These are phyloP conservation scores for Amphichorda felina DNA, from an alignment of 2,329 filamentous ascomycete species.

Conservation along the genomic window DNA sequence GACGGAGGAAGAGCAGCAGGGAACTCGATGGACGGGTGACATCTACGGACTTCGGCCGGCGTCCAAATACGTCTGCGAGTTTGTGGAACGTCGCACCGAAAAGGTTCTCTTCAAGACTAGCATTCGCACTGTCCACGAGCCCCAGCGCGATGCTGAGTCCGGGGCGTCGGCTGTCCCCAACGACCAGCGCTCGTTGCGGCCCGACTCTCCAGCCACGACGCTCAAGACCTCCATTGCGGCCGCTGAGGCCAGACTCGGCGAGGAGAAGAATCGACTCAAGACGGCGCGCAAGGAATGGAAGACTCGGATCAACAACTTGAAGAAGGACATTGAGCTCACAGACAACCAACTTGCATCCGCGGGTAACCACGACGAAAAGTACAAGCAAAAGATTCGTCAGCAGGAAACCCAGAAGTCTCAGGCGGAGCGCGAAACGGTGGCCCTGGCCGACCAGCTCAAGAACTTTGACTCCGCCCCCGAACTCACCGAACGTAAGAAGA, in stretches of 20 bases:
- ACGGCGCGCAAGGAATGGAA: slow-evolving; percentile 65
- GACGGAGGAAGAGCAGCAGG: slow-evolving; percentile 18
- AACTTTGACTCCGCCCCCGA: slow-evolving; percentile 53
- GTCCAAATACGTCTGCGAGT: slow-evolving; percentile 70
- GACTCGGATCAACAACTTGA: slow-evolving; percentile 51
- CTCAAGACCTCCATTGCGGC: slow-evolving; percentile 65
- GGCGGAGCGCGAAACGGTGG: slow-evolving; percentile 41
- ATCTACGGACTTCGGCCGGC: slow-evolving; percentile 59
- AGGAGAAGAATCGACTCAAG: slow-evolving; percentile 59
- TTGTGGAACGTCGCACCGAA: slow-evolving; percentile 56
- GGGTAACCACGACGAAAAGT: slow-evolving; percentile 64
- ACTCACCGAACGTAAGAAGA: slow-evolving; percentile 44
- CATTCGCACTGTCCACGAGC: slow-evolving; percentile 50
- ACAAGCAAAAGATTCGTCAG: slow-evolving; percentile 63
- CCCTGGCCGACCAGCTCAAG: slow-evolving; percentile 47
- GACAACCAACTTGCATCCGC: slow-evolving; percentile 54
- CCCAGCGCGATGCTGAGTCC: slow-evolving; percentile 17
- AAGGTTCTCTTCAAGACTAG: slow-evolving; percentile 59
- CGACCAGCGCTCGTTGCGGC: slow-evolving; percentile 51
- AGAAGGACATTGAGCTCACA: slow-evolving; percentile 63
- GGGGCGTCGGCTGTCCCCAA: slow-evolving; percentile 20
- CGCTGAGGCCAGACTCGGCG: slow-evolving; percentile 56
- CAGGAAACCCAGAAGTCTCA: slow-evolving; percentile 63
- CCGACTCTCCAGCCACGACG: slow-evolving; percentile 66
- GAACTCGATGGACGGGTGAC: slow-evolving; percentile 55